Base-by-base conservation (phyloP, 805 yeast species). In the Candida sphagnicola region DNA sequence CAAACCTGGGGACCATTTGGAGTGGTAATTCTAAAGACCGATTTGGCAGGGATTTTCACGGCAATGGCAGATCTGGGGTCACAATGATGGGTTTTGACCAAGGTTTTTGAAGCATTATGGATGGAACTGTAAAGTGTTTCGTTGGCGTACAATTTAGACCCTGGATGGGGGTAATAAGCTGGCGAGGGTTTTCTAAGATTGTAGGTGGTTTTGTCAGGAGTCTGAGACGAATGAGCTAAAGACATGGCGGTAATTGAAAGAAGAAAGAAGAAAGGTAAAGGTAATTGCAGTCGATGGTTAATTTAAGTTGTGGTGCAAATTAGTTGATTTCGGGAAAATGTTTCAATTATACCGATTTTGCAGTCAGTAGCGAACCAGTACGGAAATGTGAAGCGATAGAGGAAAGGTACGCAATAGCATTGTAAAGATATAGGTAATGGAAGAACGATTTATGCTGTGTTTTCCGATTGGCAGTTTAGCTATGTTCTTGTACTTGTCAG, bases 1-100 rank as follows among this genome's bases (percentile, higher is more conserved):
- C 84, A 79, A 14, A 80, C 86, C 54, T 80, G 86, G 2, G 87
- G 82, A 4, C 85, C 85, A 48, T 80, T 79, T 2, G 84, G 80
- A 1, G 84, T 75, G 3, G 78, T 73, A 39, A 80, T 64, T 28
- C 85, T 63, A 42, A 81, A 77, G 21, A 80, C 71, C 21, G 74
- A 66, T 17, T 77, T 79, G 15, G 78, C 78, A 13, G 82, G 80
- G n/a, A 79, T 77, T 43, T 74, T 74, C 65, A 81, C 77, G 0
- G 85, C 82, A 34, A 72, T 64, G 3, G 81, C 87, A 2, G 80
- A 65, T 45, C 85, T 61, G 28, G 79, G 77, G 16, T 75, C 71
- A 41, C 78, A 70, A 4, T 59, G 51, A 41, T 74, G 62, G 5
- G 60, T 52, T 29, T 73, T 66, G 16, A 68, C 62, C 34, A 70